Base-by-base conservation (phyloP, 768 basidiomycete genomes). In the Trametes villosa region DNA sequence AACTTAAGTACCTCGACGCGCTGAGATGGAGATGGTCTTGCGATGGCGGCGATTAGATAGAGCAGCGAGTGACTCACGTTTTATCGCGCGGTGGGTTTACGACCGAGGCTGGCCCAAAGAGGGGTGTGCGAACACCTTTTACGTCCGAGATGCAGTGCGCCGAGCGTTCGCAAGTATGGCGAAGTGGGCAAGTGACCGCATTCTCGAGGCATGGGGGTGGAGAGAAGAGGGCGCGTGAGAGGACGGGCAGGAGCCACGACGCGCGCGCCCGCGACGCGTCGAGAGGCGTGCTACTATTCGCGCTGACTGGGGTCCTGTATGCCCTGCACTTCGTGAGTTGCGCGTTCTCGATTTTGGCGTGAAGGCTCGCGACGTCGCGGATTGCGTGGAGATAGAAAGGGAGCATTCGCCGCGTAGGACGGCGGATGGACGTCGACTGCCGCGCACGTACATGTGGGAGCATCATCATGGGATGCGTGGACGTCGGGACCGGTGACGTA, bases 21-120 rank as follows among this genome's bases (percentile, higher is more conserved):
- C 42, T 8, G 22, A 26, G 44, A 29, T 36, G 7, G 2, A 36
- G 55, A 48, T 31, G 27, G 30, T 3, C 30, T 34, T n/a, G 22
- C 38, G 47, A 49, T 42, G 47, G 38, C 22, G 47, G 56, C 8
- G 56, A 57, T 57, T 47, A 20, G 56, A 57, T 49, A 57, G 13
- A 49, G 27, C n/a, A 46, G 26, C 17, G 24, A 38, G 27, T 51
- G 50, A 36, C 50, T 51, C 48, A 50, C 22, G 20, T 38, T 38
- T 12, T 18, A 12, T 38, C 15, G 36, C 36, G 15, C 26, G 12
- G n/a, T 45, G n/a, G 45, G 45, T 26, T 24, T 22, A 7, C 49
- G 33, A 6, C 33, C 48, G n/a, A n/a, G n/a, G n/a, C n/a, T n/a
- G n/a, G n/a, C n/a, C n/a, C n/a, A n/a, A n/a, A n/a, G n/a, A n/a